phyloP scores from a whole-genome alignment of 163 green algal genomes.

The Scenedesmus sp. region DNA sequence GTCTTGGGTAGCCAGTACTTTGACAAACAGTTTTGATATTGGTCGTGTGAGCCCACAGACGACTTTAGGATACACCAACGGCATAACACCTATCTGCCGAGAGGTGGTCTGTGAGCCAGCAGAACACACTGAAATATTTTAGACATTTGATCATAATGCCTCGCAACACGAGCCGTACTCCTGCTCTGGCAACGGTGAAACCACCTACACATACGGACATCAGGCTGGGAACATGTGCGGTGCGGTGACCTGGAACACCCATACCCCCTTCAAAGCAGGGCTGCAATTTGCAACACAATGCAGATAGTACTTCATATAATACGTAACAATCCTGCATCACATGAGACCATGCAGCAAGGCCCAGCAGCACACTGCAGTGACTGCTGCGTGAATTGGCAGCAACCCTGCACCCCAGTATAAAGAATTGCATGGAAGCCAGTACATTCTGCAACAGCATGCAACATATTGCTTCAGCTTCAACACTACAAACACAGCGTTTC shows the following conservation, averaged over 20 bases:
- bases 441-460: not conserved
- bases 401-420: too few species aligned
- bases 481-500: too few species aligned
- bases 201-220: not conserved
- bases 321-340: too few species aligned
- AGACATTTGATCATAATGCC: not conserved
- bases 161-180: not conserved
- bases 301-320: too few species aligned
- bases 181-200: not conserved
- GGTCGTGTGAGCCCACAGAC: not conserved
- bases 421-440: not conserved
- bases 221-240: not conserved
- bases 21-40: not conserved
- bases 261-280: too few species aligned
- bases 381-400: too few species aligned
- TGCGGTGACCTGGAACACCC: too few species aligned
- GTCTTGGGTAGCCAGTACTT: not conserved
- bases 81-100: not conserved
- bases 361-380: too few species aligned
- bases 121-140: not conserved
- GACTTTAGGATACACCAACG: constrained; percentile 3
- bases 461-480: too few species aligned
- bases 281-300: too few species aligned
- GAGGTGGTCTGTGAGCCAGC: not conserved
- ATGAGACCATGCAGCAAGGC: too few species aligned